A percentile compares a stretch with the other conserved stretches of the same genome.
phyloP scores from a whole-genome alignment of 2,329 filamentous ascomycete genomes.

The Penicillium sp. region DNA sequence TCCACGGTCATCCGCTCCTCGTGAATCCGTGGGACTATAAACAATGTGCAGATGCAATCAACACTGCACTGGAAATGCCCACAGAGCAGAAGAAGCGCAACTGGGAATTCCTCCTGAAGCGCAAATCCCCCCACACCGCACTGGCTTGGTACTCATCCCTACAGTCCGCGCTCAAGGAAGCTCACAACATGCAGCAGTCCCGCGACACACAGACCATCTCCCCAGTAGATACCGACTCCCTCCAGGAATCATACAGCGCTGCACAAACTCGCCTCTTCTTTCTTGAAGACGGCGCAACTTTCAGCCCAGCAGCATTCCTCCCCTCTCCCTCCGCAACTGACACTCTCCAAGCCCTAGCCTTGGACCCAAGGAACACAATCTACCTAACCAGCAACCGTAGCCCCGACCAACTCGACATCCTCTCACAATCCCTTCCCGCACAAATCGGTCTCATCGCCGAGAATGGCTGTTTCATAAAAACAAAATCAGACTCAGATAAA shows the following conservation, averaged over 20 bases:
- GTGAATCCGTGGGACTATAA: constrained; percentile 96
- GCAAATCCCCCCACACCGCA: constrained; percentile 76
- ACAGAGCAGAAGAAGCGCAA: constrained; percentile 69
- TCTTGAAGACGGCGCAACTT: constrained; percentile 84
- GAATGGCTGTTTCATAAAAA: constrained; percentile 84
- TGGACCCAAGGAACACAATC: constrained; percentile 75
- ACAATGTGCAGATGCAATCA: constrained; percentile 80
- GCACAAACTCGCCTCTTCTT: constrained; percentile 74
- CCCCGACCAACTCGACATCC: constrained; percentile 77
- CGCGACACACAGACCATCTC: constrained; percentile 79
- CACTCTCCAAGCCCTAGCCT: constrained; percentile 71
- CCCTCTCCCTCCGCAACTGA: constrained; percentile 74
- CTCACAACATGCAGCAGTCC: constrained; percentile 74
- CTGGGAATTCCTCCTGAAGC: constrained; percentile 69
- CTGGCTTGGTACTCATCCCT: constrained; percentile 77
- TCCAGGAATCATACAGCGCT: constrained; percentile 64
- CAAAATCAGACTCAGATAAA: constrained; percentile 55
- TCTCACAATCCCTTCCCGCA: constrained; percentile 66
- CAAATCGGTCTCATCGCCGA: constrained; percentile 85
- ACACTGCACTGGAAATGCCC: constrained; percentile 75
- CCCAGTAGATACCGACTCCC: constrained; percentile 64
- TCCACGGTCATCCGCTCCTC: constrained; percentile 72
- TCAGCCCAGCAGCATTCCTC: constrained; percentile 74
- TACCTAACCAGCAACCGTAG: constrained; percentile 88
- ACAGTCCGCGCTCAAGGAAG: constrained; percentile 64